Base-by-base conservation (phyloP, 2,329 filamentous ascomycete genomes). In the Helotiales sp. region DNA sequence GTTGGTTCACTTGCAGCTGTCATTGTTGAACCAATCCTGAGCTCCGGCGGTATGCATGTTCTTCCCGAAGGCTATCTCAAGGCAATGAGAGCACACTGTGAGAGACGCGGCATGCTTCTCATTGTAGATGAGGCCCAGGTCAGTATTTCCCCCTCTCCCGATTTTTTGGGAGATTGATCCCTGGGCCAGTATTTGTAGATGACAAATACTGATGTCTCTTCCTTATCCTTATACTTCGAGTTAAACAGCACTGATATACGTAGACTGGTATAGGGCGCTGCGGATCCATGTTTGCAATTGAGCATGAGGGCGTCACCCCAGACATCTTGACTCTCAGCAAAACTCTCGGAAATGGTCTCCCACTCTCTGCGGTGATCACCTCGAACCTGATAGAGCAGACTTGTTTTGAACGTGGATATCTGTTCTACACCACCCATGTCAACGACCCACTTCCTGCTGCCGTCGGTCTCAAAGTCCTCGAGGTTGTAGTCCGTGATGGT, bases 51-150 rank as follows among this genome's bases (percentile, higher is more conserved):
- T 1, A 89, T 91, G 78, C 82, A 86, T 34, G 84, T 85, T 0
- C 80, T 88, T 0, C 88, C 88, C 0, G 65, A 76, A 0, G 88
- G 88, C 0, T 91, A 91, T 68, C 78, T 91, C 22, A 80, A 80
- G 62, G 83, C 82, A 0, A 78, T 90, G 72, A 86, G 84, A 69
- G 74, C 75, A 15, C 81, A 88, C 63, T 89, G 86, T 72, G 79
- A 82, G 65, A 82, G 81, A 68, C 80, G 86, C 1, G 83, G 81
- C 2, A 87, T 88, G 82, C 79, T 89, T 2, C 73, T 88, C 6
- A 88, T 89, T 54, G 75, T 88, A 17, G 86, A 89, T 68, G 87
- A 88, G 73, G 86, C 87, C 0, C 86, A 88, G n/a, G n/a, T n/a
- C n/a, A n/a, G n/a, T n/a, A n/a, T n/a, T n/a, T n/a, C n/a, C n/a